phyloP scores from a whole-genome alignment of 345 rosid species.

The Xanthoceras sorbifolium region DNA sequence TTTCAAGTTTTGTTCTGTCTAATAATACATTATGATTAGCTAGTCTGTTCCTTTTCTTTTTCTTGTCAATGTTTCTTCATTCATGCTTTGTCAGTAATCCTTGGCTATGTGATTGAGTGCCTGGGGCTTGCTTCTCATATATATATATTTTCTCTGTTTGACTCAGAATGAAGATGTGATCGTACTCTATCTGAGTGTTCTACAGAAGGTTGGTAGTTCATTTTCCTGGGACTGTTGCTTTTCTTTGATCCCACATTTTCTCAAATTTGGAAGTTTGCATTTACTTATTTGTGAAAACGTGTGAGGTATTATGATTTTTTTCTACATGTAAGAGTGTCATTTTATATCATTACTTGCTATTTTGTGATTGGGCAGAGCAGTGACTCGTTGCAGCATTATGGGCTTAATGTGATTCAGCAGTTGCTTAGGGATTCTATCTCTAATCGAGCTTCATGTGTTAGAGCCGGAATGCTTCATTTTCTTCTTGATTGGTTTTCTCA shows the following conservation, averaged over 20 bases:
- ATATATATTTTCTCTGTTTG: constrained; percentile 29
- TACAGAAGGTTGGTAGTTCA: constrained; percentile 83
- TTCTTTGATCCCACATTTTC: not conserved
- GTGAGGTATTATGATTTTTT: not conserved
- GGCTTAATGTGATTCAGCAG: constrained; percentile 79
- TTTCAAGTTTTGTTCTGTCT: not conserved
- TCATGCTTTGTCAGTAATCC: not conserved
- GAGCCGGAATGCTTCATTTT: constrained; percentile 90
- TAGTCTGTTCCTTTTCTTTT: not conserved
- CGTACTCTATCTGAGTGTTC: constrained; percentile 79
- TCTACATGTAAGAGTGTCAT: not conserved
- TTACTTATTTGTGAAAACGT: not conserved
- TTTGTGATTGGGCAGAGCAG: constrained; percentile 98
- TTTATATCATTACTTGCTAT: constrained; percentile 36
- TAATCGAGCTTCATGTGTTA: constrained; percentile 85
- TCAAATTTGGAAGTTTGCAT: not conserved
- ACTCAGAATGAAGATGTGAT: constrained; percentile 94
- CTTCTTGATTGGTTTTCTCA: constrained; percentile 95
- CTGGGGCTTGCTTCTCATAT: constrained; percentile 27
- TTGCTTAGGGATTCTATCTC: constrained; percentile 89
- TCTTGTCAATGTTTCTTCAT: not conserved
- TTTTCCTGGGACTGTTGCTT: constrained; percentile 18
- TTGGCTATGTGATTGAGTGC: not conserved
- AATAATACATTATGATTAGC: not conserved
- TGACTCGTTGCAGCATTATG: constrained; percentile 78